A percentile compares a stretch with the other conserved stretches of the same genome.
Conservation (phyloP, 2,329 filamentous ascomycete genomes). For the Diaporthe destruens region DNA sequence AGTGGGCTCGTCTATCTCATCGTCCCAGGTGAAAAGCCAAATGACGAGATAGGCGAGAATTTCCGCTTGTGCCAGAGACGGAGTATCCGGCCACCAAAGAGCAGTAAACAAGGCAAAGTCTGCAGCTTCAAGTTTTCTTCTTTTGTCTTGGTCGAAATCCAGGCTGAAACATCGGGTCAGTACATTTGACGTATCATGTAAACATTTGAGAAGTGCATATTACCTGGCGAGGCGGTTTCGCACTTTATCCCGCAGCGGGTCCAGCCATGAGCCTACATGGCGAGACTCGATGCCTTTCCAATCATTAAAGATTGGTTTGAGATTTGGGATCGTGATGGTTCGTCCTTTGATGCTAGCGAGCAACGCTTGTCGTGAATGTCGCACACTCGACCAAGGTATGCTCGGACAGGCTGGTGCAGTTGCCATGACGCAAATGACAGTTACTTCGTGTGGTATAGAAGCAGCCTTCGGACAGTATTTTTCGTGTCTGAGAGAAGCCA, state of each 20-base stretch:
- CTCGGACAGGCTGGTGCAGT: not conserved
- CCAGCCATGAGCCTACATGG: constrained; percentile 13
- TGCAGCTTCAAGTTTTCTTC: constrained; percentile 42
- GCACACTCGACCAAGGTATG: not conserved
- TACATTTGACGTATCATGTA: not conserved
- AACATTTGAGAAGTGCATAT: not conserved
- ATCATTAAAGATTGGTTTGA: constrained; percentile 32
- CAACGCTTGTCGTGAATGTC: constrained; percentile 18
- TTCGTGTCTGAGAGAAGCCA: too few species aligned
- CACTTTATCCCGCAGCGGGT: constrained; percentile 6
- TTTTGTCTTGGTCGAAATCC: constrained; percentile 35
- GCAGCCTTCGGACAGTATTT: too few species aligned
- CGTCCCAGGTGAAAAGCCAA: constrained; percentile 48
- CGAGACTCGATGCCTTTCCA: constrained; percentile 30
- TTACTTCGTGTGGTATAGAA: too few species aligned
- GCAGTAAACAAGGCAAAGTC: constrained; percentile 46
- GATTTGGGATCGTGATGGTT: constrained; percentile 30
- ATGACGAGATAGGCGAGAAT: constrained; percentile 44
- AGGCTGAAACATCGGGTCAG: constrained; percentile 26
- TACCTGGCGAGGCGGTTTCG: not conserved
- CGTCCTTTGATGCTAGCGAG: constrained; percentile 33
- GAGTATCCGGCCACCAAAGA: constrained; percentile 46
- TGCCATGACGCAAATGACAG: too few species aligned
- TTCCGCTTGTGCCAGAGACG: constrained; percentile 40
- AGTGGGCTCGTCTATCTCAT: constrained; percentile 45